These are phyloP conservation scores for Yamadazyma atmosphaerica DNA, from an alignment of 1,139 yeast species.

Conservation along the genomic window DNA sequence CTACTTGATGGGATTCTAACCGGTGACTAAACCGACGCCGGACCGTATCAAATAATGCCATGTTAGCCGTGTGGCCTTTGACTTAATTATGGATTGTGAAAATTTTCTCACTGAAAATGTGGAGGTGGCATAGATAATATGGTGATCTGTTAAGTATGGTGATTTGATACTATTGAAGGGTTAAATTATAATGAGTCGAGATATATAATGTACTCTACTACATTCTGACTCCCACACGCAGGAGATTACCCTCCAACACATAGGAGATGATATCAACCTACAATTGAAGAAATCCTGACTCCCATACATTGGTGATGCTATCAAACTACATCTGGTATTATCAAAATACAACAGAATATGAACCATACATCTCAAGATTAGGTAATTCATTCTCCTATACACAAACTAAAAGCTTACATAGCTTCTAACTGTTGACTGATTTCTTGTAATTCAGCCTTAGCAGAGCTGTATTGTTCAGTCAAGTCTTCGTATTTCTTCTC, in stretches of 20 bases:
- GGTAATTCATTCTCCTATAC: slow-evolving; percentile 1
- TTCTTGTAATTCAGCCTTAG: slow-evolving; percentile 91
- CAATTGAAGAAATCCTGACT: too few relatives aligned
- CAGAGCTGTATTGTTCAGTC: slow-evolving; percentile 73
- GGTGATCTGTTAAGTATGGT: too few relatives aligned
- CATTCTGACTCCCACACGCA: too few relatives aligned
- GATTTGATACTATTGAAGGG: too few relatives aligned
- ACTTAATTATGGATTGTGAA: not conserved
- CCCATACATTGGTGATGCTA: too few relatives aligned
- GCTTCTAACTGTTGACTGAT: slow-evolving; percentile 92
- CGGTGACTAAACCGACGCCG: slow-evolving; percentile 30
- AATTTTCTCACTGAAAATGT: slow-evolving; percentile 1
- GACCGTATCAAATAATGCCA: slow-evolving; percentile 24
- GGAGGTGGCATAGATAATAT: too few relatives aligned
- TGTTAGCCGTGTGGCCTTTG: slow-evolving; percentile 3
- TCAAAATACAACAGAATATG: not conserved
- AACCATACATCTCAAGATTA: not conserved
- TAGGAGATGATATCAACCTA: too few relatives aligned
- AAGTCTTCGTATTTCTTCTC: slow-evolving; percentile 92
- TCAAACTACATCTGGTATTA: too few relatives aligned
- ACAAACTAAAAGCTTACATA: slow-evolving; percentile 43
- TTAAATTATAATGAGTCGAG: too few relatives aligned
- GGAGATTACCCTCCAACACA: too few relatives aligned
- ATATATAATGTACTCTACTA: too few relatives aligned
- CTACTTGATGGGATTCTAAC: slow-evolving; percentile 36